phyloP scores from a whole-genome alignment of 768 basidiomycete genomes.

The Filobasidium floriforme region DNA sequence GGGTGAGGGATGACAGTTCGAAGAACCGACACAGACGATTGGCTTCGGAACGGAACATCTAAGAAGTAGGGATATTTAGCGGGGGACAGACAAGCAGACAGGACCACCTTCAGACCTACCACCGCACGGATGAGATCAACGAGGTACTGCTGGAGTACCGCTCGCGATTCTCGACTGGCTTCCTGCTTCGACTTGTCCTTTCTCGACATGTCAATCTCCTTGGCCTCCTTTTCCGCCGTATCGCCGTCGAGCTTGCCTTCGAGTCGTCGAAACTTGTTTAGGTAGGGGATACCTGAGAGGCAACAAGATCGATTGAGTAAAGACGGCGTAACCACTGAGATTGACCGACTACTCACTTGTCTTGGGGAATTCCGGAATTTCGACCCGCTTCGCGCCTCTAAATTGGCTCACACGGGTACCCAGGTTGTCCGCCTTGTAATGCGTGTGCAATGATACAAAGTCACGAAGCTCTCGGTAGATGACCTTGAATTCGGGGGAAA shows the following conservation, averaged over 20 bases:
- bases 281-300: conserved; percentile 68
- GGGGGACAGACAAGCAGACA: not conserved
- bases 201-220: conserved; percentile 21
- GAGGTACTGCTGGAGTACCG: conserved; percentile 78
- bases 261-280: conserved; percentile 67
- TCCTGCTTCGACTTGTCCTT: conserved; percentile 35
- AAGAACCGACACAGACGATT: conserved; percentile 85
- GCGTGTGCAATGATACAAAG: conserved; percentile 79
- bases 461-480: conserved; percentile 72
- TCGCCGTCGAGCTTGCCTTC: conserved; percentile 53
- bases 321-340: conserved; percentile 45
- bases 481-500: conserved; percentile 27
- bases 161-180: conserved; percentile 60
- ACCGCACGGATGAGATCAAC: conserved; percentile 80
- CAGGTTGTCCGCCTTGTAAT: conserved; percentile 73
- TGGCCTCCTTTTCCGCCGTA: conserved; percentile 52
- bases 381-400: conserved; percentile 58
- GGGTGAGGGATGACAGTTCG: conserved; percentile 80
- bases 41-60: conserved; percentile 94
- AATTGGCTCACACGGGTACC: conserved; percentile 51
- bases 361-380: conserved; percentile 84
- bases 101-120: conserved; percentile 49
- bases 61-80: not conserved
- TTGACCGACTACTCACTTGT: conserved; percentile 47
- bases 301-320: conserved; percentile 2